Evolutionary conservation across 106 monocot genomes (phyloP).

Genomic region (Dendrobium chrysotoxum): DNA sequence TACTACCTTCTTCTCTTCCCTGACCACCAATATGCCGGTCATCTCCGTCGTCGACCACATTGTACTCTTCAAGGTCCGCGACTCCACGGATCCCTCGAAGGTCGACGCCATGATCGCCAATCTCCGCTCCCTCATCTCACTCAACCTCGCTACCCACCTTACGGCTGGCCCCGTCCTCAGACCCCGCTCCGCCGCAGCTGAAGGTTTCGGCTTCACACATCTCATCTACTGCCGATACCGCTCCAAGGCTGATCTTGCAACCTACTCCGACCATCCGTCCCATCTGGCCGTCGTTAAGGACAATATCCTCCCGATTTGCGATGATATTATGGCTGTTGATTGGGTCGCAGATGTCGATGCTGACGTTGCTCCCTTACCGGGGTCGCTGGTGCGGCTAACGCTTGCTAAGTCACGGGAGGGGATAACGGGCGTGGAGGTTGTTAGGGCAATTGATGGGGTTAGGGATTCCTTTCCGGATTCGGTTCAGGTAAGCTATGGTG

Average conservation of each 20-base stretch:
- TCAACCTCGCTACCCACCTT: slow-evolving; percentile 53
- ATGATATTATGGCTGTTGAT: slow-evolving; percentile 79
- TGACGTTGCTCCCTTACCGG: slow-evolving; percentile 8
- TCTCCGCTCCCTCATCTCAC: slow-evolving; percentile 56
- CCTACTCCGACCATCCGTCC: slow-evolving; percentile 54
- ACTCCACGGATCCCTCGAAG: slow-evolving; percentile 32
- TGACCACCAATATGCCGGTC: slow-evolving; percentile 8
- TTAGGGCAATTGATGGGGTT: slow-evolving; percentile 14
- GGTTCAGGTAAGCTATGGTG: slow-evolving; percentile 53
- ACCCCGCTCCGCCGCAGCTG: slow-evolving; percentile 47
- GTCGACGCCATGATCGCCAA: slow-evolving; percentile 57
- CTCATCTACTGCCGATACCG: slow-evolving; percentile 80
- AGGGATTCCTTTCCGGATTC: background rate
- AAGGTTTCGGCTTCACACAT: slow-evolving; percentile 48
- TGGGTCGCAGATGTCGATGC: slow-evolving; percentile 38
- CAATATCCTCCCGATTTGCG: slow-evolving; percentile 51
- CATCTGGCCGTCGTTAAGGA: slow-evolving; percentile 59
- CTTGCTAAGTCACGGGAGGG: slow-evolving; percentile 55
- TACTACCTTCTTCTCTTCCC: slow-evolving; percentile 16
- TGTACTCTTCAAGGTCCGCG: slow-evolving; percentile 78
- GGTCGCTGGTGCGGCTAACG: slow-evolving; percentile 53
- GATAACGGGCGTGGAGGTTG: slow-evolving; percentile 9
- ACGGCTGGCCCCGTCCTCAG: slow-evolving; percentile 66
- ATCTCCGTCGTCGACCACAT: slow-evolving; percentile 64
- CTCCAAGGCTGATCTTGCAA: slow-evolving; percentile 58